These are phyloP conservation scores for Anaeromyces robustus DNA, from an alignment of 192 early-diverging fungal genomes.

Conservation along the genomic window DNA sequence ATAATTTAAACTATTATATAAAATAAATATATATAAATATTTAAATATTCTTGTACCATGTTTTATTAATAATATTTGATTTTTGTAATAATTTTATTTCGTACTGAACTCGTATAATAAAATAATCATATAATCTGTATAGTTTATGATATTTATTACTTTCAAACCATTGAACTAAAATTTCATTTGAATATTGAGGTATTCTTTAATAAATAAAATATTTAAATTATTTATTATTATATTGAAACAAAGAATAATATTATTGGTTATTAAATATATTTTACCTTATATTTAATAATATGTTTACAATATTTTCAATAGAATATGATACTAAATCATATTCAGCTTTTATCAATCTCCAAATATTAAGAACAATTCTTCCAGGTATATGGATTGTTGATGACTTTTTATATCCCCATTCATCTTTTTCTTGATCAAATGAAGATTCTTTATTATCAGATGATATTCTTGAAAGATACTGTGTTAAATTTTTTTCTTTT, in stretches of 20 bases:
- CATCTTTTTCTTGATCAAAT: constrained; percentile 18
- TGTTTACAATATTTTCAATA: constrained; percentile 54
- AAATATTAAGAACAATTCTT: constrained; percentile 74
- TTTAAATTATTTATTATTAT: not conserved
- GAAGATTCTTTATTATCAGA: constrained; percentile 12
- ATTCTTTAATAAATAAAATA: constrained; percentile 16
- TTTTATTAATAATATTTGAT: constrained; percentile 47
- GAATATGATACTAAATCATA: constrained; percentile 61
- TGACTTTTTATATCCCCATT: constrained; percentile 45
- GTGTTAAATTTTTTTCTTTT: not conserved
- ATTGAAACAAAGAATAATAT: not conserved
- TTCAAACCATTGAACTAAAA: constrained; percentile 52
- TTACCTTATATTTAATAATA: constrained; percentile 57
- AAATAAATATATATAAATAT: not conserved
- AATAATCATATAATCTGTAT: constrained; percentile 46
- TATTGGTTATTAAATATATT: not conserved
- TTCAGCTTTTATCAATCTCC: constrained; percentile 69
- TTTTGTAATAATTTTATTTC: constrained; percentile 55
- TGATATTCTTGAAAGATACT: not conserved
- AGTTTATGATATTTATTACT: constrained; percentile 23
- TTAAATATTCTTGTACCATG: not conserved
- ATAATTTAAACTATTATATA: not conserved
- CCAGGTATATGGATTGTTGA: constrained; percentile 49
- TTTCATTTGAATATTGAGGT: constrained; percentile 42
- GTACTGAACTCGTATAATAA: constrained; percentile 46